These are phyloP conservation scores for Auricularia cornea DNA, from an alignment of 768 basidiomycete genomes.

Conservation along the genomic window DNA sequence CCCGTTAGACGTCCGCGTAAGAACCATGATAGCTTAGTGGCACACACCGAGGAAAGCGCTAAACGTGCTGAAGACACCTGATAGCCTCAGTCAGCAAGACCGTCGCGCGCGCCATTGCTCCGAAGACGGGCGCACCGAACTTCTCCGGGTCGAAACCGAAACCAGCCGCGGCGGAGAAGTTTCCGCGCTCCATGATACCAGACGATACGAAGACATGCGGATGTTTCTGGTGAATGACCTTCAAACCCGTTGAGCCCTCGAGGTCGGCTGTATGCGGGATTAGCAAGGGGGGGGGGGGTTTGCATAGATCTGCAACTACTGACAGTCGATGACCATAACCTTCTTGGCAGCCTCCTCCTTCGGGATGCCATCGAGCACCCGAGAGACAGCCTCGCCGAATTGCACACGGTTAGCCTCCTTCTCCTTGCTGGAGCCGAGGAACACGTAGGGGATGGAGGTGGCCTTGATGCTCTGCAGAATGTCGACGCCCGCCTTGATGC, in stretches of 20 bases:
- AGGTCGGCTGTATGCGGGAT: conserved; percentile 49
- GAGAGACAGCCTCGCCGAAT: conserved; percentile 78
- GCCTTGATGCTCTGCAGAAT: conserved; percentile 64
- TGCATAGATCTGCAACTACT: conserved; percentile 18
- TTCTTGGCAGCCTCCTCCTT: conserved; percentile 71
- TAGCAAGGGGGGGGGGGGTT: neutral
- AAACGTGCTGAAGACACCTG: conserved; percentile 73
- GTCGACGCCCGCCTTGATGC: conserved; percentile 40
- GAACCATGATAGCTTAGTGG: neutral
- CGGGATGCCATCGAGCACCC: conserved; percentile 62
- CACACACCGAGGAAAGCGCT: conserved; percentile 60
- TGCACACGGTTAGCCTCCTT: conserved; percentile 71
- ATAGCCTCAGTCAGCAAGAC: neutral
- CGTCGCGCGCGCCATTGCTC: neutral
- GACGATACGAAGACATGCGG: conserved; percentile 80
- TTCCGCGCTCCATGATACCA: conserved; percentile 83
- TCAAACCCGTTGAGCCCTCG: conserved; percentile 84
- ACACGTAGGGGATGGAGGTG: conserved; percentile 44
- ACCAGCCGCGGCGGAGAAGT: conserved; percentile 77
- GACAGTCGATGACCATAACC: conserved; percentile 84
- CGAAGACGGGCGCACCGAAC: conserved; percentile 38
- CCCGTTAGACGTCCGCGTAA: neutral
- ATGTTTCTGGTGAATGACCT: conserved; percentile 82
- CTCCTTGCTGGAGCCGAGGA: conserved; percentile 65
- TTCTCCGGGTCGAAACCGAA: conserved; percentile 79